Base-by-base conservation (phyloP, 2,329 filamentous ascomycete genomes). In the Magnaporthiopsis rhizophila region DNA sequence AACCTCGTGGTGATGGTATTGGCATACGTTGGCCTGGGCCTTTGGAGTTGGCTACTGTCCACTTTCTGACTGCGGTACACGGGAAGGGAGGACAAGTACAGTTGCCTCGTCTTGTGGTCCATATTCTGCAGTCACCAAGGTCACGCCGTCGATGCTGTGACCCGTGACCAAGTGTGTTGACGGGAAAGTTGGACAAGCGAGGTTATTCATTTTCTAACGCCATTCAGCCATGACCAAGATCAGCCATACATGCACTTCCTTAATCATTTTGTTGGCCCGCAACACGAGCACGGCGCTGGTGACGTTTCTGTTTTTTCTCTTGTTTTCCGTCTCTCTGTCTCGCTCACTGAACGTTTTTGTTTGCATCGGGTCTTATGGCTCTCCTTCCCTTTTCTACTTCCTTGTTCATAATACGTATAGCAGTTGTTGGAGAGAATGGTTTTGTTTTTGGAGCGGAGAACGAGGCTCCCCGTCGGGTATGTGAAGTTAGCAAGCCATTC, bases 401-500 rank as follows among this genome's bases (percentile, higher is more conserved):
- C 38, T 62, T 62, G 59, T 60, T 36, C 38, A 60, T 60, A 60
- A 60, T 60, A 60, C 26, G 59, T 60, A 32, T 36, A 60, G 30
- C 32, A 60, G 24, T n/a, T 26, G 32, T 60, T 60, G 32, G 32
- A 36, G 59, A 36, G 59, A 60, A 34, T 13, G 38, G 59, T 60
- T 60, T 36, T 36, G 59, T 60, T 36, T 24, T 36, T 24, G 58
- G 38, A 30, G 32, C 13, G 38, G 59, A 32, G 32, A 5, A 24
- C n/a, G 21, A 36, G 28, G 32, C 32, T 30, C 28, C 28, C 28
- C 8, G n/a, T 58, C 32, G 21, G 59, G 32, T 38, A 24, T 36
- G 21, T 38, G 21, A 36, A 32, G 24, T 32, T 26, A 38, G 12
- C 59, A 60, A 36, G 18, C 59, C 32, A 24, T 38, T 38, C 38